Base-by-base conservation (phyloP, 2,329 filamentous ascomycete species). In the Xenoacremonium recifei region DNA sequence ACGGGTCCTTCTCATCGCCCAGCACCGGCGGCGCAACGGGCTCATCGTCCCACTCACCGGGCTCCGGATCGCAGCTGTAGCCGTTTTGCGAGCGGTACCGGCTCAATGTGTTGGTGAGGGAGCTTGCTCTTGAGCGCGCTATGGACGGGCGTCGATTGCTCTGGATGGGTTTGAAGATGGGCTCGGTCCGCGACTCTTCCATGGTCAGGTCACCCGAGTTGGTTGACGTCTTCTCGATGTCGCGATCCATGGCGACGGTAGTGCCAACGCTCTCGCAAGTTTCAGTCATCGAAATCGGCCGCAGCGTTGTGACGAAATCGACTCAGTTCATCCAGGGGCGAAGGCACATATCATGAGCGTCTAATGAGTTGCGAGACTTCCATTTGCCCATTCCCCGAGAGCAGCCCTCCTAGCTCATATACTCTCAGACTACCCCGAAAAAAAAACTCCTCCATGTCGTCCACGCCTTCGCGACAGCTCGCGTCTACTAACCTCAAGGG, bases 11-110 rank as follows among this genome's bases (percentile, higher is more conserved):
- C 7, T 21, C 21, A 19, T 31, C 3, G 29, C 16, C 20, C n/a
- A n/a, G n/a, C n/a, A n/a, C n/a, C n/a, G 29, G n/a, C 17, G 6
- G 29, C 7, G 6, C 7, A 10, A 15, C 12, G 39, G 37, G 21
- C 19, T 37, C 39, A 4, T 51, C 49, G 6, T 40, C 50, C 3
- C 39, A 45, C 16, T 50, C 48, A 23, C 21, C 18, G 11, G 39
- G n/a, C 27, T 59, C 44, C 38, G 68, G 65, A 45, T 66, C 64
- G 25, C 65, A 64, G 35, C 71, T 64, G 46, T 71, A 73, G 19
- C 71, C 70, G 45, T 74, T 73, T 33, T 72, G 66, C 13, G 71
- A 73, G 18, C 65, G 60, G 20, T 55, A 57, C 20, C 53, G 62
- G 58, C 27, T 44, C 11, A 59, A 20, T 13, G 30, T 45, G 4